phyloP scores from a whole-genome alignment of 768 basidiomycete species.

The Lentinus brumalis region DNA sequence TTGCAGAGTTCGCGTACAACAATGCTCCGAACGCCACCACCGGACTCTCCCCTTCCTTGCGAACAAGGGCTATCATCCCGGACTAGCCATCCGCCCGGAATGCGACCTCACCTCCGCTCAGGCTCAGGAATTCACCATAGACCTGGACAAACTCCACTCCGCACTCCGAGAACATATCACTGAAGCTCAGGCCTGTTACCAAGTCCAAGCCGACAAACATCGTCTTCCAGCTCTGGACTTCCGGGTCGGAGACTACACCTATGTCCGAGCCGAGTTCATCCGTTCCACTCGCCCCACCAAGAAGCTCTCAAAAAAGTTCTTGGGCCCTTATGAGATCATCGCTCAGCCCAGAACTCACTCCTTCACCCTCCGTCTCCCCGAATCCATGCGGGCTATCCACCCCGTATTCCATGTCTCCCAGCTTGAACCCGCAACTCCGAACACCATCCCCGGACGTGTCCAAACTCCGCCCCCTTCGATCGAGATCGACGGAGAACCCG shows the following conservation, averaged over 20 bases:
- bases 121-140: slow-evolving; percentile 23
- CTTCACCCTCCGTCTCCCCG: slow-evolving; percentile 25
- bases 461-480: slow-evolving; percentile 17
- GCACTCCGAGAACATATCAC: slow-evolving; percentile 20
- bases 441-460: slow-evolving; percentile 15
- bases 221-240: neutral
- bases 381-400: slow-evolving; percentile 22
- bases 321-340: slow-evolving; percentile 27
- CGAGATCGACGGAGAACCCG: slow-evolving; percentile 11
- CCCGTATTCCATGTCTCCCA: slow-evolving; percentile 28
- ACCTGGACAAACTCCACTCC: slow-evolving; percentile 24
- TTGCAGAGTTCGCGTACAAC: slow-evolving; percentile 45
- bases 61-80: slow-evolving; percentile 14
- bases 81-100: slow-evolving; percentile 24
- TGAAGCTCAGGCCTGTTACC: slow-evolving; percentile 18
- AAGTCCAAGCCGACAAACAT: too few relatives aligned
- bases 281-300: slow-evolving; percentile 13
- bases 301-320: slow-evolving; percentile 27
- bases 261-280: slow-evolving; percentile 1
- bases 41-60: slow-evolving; percentile 7
- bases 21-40: slow-evolving; percentile 37
- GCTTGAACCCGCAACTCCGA: slow-evolving; percentile 19
- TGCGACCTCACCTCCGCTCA: slow-evolving; percentile 11
- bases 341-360: slow-evolving; percentile 21
- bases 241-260: neutral